A percentile compares a stretch with the other conserved stretches of the same genome.
Conservation (phyloP, 768 basidiomycete species). For the Rhizopogon vulgaris region DNA sequence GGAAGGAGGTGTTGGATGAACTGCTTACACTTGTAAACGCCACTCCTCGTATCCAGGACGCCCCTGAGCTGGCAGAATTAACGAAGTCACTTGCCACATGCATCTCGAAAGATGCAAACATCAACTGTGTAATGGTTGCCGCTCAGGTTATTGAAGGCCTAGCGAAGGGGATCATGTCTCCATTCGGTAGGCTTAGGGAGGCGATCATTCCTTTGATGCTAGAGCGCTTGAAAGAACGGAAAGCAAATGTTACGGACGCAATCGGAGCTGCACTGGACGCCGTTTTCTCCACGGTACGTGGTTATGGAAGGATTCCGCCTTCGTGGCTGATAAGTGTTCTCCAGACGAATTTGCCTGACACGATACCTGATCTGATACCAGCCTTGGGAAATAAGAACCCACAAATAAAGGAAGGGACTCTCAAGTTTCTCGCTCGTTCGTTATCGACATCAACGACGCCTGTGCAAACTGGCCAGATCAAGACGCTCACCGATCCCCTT, state of each 20-base stretch:
- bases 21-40: slow-evolving; percentile 62
- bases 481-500: slow-evolving; percentile 73
- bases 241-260: slow-evolving; percentile 82
- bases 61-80: slow-evolving; percentile 71
- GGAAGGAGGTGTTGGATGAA: slow-evolving; percentile 87
- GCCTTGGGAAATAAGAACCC: slow-evolving; percentile 89
- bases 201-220: slow-evolving; percentile 70
- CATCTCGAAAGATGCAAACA: slow-evolving; percentile 86
- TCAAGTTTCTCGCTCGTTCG: slow-evolving; percentile 80
- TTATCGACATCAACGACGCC: slow-evolving; percentile 66
- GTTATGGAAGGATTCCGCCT: slow-evolving; percentile 3
- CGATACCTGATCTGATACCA: slow-evolving; percentile 75
- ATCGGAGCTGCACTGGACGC: slow-evolving; percentile 87
- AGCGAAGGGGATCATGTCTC: slow-evolving; percentile 70
- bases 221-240: slow-evolving; percentile 91
- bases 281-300: slow-evolving; percentile 71
- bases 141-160: slow-evolving; percentile 81
- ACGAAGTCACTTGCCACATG: slow-evolving; percentile 71
- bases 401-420: slow-evolving; percentile 89
- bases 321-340: slow-evolving; percentile 5
- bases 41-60: slow-evolving; percentile 74
- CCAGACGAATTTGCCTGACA: slow-evolving; percentile 75
- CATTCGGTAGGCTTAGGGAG: slow-evolving; percentile 74
- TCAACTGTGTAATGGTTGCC: slow-evolving; percentile 90
- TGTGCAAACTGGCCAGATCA: slow-evolving; percentile 70